Evolutionary conservation across 2,329 filamentous ascomycete species (phyloP), one percentile per base, ranked within the genome.

Genomic region (Ophiosphaerella korrae): DNA sequence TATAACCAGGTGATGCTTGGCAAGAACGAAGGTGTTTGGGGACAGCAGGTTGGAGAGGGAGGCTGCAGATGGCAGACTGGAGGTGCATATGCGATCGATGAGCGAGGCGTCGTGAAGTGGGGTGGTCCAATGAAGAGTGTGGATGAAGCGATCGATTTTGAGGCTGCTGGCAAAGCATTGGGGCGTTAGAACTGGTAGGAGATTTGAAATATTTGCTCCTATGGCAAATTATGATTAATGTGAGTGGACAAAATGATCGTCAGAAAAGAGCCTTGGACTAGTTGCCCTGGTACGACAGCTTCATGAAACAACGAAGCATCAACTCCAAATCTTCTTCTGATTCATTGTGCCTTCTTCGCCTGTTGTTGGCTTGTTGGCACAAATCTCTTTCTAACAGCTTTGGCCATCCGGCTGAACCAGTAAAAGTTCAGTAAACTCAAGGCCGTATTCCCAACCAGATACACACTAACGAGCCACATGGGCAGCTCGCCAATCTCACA

Each of bases 401-500:
- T 81, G 52, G 94, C 84, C 90, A 94, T 94, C 81, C 90, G 90
- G 63, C 84, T 80, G 71, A 93, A 93, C 90, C 90, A 94, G 74
- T 87, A 89, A 57, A 89, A 84, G 75, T 94, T 94, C 50, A 94
- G 77, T 16, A 82, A 77, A 66, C 90, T 92, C 38, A 94, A 79
- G 0, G 84, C 82, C 13, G 89, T 60, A 68, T 94, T 94, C 66
- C 85, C 86, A 8, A 79, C 78, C n/a, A 92, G 70, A 66, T 93
- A 93, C 7, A 85, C 75, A 9, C 74, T 75, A 1, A 84, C 86
- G 26, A 93, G 77, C 89, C 89, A 92, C 12, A 83, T 40, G 0
- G 89, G 90, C 8, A 92, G 43, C 1, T 70, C 58, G 1, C 62
- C 66, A 23, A 63, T 42, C 7, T 60, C 56, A 42, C 66, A 70